These are phyloP conservation scores for Gossypium bickii DNA, from an alignment of 345 rosid genomes.

Conservation along the genomic window DNA sequence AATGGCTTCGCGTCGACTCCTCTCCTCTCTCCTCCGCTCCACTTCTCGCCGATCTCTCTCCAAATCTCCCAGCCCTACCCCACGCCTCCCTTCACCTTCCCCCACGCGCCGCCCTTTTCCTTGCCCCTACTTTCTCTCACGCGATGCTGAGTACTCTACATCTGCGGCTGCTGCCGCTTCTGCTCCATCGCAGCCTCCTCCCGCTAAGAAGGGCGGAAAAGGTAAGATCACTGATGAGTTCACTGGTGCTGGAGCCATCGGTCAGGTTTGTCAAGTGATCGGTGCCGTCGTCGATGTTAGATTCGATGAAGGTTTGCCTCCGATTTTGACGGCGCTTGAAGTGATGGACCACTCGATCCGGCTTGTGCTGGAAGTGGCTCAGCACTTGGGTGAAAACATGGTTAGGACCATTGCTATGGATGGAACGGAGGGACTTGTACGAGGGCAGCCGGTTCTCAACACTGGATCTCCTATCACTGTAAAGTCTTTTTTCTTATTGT, in stretches of 20 bases:
- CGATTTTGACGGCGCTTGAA: conserved; percentile 94
- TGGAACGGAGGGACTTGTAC: conserved; percentile 78
- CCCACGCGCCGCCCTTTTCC: conserved; percentile 49
- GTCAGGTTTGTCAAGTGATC: conserved; percentile 87
- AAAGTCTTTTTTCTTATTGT: conserved; percentile 7
- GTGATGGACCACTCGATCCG: conserved; percentile 63
- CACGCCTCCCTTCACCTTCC: conserved; percentile 29
- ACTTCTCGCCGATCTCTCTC: conserved; percentile 56
- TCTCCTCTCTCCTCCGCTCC: conserved; percentile 66
- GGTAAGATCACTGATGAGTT: conserved; percentile 79
- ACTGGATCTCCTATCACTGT: conserved; percentile 96
- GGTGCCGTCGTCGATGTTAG: conserved; percentile 96
- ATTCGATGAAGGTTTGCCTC: conserved; percentile 85
- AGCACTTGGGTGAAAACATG: conserved; percentile 80
- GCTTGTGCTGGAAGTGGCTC: conserved; percentile 90
- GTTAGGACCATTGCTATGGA: conserved; percentile 97
- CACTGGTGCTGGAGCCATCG: conserved; percentile 85
- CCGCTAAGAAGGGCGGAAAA: conserved; percentile 30
- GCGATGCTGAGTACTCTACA: conserved; percentile 61
- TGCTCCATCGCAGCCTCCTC: conserved; percentile 31
- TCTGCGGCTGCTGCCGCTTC: conserved; percentile 52
- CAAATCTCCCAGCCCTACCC: conserved; percentile 30
- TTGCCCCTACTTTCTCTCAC: conserved; percentile 44
- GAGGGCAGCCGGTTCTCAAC: conserved; percentile 81
- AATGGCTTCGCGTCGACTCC: conserved; percentile 79